Base-by-base conservation (phyloP, 176 grass and related monocot genomes). In the Hordeum marinum region DNA sequence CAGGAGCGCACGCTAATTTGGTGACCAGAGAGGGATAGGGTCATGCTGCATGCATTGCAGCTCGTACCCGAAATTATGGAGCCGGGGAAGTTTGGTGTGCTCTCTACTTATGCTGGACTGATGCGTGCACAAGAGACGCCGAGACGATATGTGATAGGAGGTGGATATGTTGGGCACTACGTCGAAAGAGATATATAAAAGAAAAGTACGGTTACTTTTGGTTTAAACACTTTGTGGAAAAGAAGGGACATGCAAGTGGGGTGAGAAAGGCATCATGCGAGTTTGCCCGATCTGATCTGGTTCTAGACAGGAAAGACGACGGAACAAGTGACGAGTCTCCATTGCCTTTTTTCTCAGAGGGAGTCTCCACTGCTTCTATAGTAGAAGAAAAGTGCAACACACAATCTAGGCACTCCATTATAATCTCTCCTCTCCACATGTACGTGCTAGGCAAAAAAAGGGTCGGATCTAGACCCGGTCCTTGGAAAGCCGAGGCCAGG, bases 131-230 rank as follows among this genome's bases (percentile, higher is more conserved):
- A 25, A 5, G 60, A 36, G 18, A 18, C 13, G 21, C 3, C n/a
- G 40, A 72, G 69, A 45, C 8, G 68, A 24, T 24, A 42, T 21
- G 9, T 41, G 18, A 74, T 66, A 27, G 6, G 15, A 25, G 25
- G 25, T 39, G 68, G 73, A 63, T 41, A 60, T 11, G 50, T 4
- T 29, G 12, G 27, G 4, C 26, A 27, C 40, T 71, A 15, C 13
- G 15, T 64, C 54, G 40, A 34, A 37, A 40, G 21, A 4, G 57
- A 36, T 4, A 57, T 37, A 62, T 25, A 45, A 8, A n/a, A n/a
- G 3, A 63, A 79, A 81, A 90, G 78, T 81, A 63, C 54, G 25
- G 9, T 5, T 46, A 7, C 78, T 90, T 88, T 89, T 26, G 36
- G 42, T 26, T 11, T 29, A 0, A 8, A 8, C 3, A 11, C 48